Evolutionary conservation across 2,329 filamentous ascomycete species (phyloP), one percentile per base, ranked within the genome.

Genomic region (Cadophora luteo-olivacea): DNA sequence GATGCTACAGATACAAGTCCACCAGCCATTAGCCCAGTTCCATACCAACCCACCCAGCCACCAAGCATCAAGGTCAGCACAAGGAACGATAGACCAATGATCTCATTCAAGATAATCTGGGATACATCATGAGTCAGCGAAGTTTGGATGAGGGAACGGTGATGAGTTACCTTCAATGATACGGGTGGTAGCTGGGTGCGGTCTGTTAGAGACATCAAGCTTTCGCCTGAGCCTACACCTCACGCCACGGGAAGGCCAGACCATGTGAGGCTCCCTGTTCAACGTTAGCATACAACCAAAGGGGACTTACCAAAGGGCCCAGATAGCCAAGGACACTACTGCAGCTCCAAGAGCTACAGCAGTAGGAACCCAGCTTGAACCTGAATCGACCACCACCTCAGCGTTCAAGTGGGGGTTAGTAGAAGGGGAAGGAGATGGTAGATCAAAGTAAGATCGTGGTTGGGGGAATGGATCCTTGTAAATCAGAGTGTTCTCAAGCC

Each of bases 141-240:
- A 24, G 32, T 22, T 24, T 19, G 6, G 16, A 36, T 38, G n/a
- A 38, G 16, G 11, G 54, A 19, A 14, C 9, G 12, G 7, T n/a
- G 32, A 22, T 22, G 32, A 12, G n/a, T n/a, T 38, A 58, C 54
- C 54, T 22, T 38, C 24, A 6, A 58, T 12, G 8, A 36, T 19
- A 38, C 12, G 54, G 19, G 19, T 38, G n/a, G 19, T 19, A 19
- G 9, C 14, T 38, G 54, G 33, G 22, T 38, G 54, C 16, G 54
- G 54, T 38, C 54, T 58, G 32, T 58, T 58, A 38, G 54, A 36
- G 32, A 22, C 54, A 55, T 58, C 54, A 38, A 58, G 32, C 32
- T 58, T 38, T 58, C 29, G 32, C 54, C 32, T 12, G 32, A 38
- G 54, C 54, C 54, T 8, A 58, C 54, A 58, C 54, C 54, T 32